Evolutionary conservation across 495 filamentous ascomycete species (phyloP).

Genomic region (Penicillium paxilli): DNA sequence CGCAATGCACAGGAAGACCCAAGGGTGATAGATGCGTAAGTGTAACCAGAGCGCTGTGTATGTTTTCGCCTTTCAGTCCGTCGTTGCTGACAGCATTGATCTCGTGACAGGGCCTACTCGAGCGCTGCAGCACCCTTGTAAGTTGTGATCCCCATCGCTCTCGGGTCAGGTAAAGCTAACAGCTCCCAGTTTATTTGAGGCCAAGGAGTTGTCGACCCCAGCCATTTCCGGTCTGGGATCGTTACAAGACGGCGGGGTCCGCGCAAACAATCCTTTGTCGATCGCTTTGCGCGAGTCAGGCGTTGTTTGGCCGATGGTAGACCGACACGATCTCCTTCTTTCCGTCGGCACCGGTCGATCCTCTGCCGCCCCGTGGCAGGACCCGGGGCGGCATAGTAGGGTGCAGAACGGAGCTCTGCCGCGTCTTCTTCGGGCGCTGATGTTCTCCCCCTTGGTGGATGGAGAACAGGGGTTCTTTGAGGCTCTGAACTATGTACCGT

Average conservation of each 20-base stretch:
- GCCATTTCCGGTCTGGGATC: slow-evolving; percentile 27
- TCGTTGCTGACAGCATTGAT: neutral
- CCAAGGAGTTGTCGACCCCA: slow-evolving; percentile 28
- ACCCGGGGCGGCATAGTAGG: neutral
- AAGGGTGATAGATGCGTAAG: slow-evolving; percentile 21
- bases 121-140: slow-evolving; percentile 24
- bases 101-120: neutral
- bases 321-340: slow-evolving; percentile 27
- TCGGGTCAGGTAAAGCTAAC: slow-evolving; percentile 3
- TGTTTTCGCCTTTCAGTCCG: too few species aligned
- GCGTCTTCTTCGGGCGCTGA: slow-evolving; percentile 13
- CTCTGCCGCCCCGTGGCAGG: neutral
- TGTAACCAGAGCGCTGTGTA: neutral
- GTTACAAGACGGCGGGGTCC: slow-evolving; percentile 37
- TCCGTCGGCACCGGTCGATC: slow-evolving; percentile 32
- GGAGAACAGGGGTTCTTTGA: slow-evolving; percentile 19
- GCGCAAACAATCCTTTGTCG: slow-evolving; percentile 30
- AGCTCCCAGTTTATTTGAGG: slow-evolving; percentile 25
- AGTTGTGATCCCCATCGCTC: neutral
- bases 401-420: slow-evolving; percentile 9
- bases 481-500: slow-evolving; percentile 18
- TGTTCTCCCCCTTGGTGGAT: slow-evolving; percentile 23
- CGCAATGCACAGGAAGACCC: slow-evolving; percentile 5
- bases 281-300: slow-evolving; percentile 28
- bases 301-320: slow-evolving; percentile 25